Evolutionary conservation across 2,329 filamentous ascomycete species (phyloP), one percentile per base, ranked within the genome.

Genomic region (Salinomyces thailandicus): DNA sequence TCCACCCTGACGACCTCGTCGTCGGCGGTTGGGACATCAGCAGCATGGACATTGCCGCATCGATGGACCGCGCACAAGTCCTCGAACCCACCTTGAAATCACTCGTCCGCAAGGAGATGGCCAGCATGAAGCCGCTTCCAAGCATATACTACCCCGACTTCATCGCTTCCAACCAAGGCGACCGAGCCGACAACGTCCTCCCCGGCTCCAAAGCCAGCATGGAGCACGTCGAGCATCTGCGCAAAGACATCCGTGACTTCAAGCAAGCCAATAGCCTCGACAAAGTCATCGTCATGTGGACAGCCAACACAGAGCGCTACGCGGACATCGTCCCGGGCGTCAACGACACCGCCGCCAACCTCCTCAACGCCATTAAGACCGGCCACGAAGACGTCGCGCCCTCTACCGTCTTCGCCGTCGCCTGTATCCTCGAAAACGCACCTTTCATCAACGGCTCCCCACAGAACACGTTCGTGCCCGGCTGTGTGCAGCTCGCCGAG

Each of bases 371-470:
- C 34, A 94, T 98, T 59, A 79, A 89, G 65, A 61, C 71, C 45
- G 86, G 89, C 30, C 86, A 98, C 59, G 75, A 79, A 45, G 91
- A 98, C 60, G 75, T 98, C n/a, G 75, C 91, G 12, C 91, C 91
- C 18, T 96, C 91, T 15, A 96, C 89, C 34, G 75, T 98, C 53
- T 98, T 98, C 55, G 86, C 91, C 8, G 85, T 98, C 36, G 89
- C 91, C 35, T 91, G 77, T 58, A 94, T 96, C 54, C 75, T 95
- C 28, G 91, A 98, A 61, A 72, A 77, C 20, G 75, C 78, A 9
- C 89, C 91, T 3, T 98, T 98, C 72, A 95, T 98, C 79, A 98
- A 98, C 64, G 91, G 91, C 41, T 98, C 91, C 46, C 91, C 91
- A 20, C 91, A 98, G 66, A 98, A 98, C 73, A 98, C 91, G 29